Percentiles rank a stretch among this genome's conserved stretches.
Evolutionary conservation across 2,329 filamentous ascomycete genomes (phyloP).

Genomic region (Talaromyces sp.): DNA sequence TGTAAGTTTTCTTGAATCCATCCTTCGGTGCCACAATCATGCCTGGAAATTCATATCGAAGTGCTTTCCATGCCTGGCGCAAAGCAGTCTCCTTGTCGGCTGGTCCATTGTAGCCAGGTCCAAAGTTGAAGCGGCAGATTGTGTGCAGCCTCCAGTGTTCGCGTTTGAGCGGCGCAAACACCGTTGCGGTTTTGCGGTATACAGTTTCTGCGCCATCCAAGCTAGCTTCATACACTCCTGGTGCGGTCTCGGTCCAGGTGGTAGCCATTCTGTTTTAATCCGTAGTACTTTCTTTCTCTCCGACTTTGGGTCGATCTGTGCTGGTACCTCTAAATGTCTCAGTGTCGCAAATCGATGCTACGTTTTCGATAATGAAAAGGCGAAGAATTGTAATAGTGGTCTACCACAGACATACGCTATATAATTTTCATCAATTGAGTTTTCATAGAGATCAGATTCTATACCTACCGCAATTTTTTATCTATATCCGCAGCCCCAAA

Average conservation of each 20-base stretch:
- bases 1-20: constrained; percentile 15
- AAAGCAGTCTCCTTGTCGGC: constrained; percentile 2
- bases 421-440: background rate
- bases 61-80: constrained; percentile 19
- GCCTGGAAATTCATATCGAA: constrained; percentile 18
- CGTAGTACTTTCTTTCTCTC: background rate
- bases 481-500: background rate
- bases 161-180: background rate
- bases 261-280: background rate
- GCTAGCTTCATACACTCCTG: constrained; percentile 10
- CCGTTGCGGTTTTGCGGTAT: constrained; percentile 7
- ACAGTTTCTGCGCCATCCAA: constrained; percentile 27
- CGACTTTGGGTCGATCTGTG: background rate
- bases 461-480: background rate
- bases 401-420: background rate
- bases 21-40: constrained; percentile 10
- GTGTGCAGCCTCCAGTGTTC: constrained; percentile 19
- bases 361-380: background rate
- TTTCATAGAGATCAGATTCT: background rate
- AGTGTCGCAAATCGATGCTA: background rate
- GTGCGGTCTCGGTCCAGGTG: background rate
- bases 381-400: background rate
- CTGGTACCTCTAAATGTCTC: background rate
- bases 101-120: constrained; percentile 1
- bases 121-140: constrained; percentile 15